Base-by-base conservation (phyloP, 805 yeast genomes). In the Candida odintsovae region DNA sequence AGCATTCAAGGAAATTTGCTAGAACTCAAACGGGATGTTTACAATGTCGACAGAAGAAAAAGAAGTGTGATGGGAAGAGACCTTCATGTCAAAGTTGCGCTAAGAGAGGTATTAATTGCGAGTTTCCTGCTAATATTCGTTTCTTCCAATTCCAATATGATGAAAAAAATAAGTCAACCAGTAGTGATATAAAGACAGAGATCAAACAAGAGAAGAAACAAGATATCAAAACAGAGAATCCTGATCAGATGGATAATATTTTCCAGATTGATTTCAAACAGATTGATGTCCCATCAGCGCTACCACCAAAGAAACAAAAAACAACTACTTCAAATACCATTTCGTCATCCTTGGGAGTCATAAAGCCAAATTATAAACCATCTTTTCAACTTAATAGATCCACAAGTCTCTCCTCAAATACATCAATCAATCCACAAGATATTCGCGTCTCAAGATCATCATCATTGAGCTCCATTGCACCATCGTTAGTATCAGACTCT, bases 1-100 rank as follows among this genome's bases (percentile, higher is more conserved):
- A 54, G 36, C 63, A 59, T 39, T 57, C 61, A 10, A 59, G 47
- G 42, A 55, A 54, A 42, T 59, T 59, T 41, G 55, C 49, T 10
- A 58, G 63, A 49, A 56, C 63, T 6, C 62, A 59, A 42, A 53
- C 54, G 4, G 63, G 63, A 2, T 59, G 63, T 45, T 46, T 59
- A 6, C 59, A 57, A 38, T 59, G 63, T 38, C 54, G 63, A 23
- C 61, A 58, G 12, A 59, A 59, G 53, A 59, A 59, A 58, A 59
- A 59, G 56, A 59, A 55, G 26, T 59, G 63, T 49, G 62, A 58
- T 49, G 59, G 61, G 39, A 40, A 36, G n/a, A 55, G 53, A 44
- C 63, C 63, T 7, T 40, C 38, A 2, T 59, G 63, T 48, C 39
- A 42, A 8, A 58, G 62, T 36, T 59, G 63, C 45, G 38, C 28